Percentiles rank a stretch among this genome's conserved stretches.
Conservation (phyloP, 2,329 filamentous ascomycete genomes). For the Cladosporium austrohemisphaericum region DNA sequence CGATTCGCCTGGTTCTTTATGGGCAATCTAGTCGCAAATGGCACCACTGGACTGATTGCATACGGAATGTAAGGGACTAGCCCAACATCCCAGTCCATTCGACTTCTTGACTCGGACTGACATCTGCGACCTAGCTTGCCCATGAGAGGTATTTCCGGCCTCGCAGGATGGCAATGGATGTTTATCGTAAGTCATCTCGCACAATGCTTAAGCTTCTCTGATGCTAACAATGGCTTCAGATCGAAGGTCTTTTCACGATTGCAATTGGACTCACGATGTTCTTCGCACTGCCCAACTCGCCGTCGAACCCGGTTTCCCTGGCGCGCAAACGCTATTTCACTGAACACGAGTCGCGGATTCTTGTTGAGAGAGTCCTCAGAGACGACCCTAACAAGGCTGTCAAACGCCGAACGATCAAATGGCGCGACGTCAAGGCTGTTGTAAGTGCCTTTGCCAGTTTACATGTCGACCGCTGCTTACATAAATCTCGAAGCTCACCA, state of each 20-base stretch:
- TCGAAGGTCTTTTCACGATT: constrained; percentile 29
- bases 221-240: not conserved
- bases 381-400: constrained; percentile 29
- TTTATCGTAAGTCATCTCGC: too few species aligned
- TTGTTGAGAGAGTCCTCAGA: constrained; percentile 25
- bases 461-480: not conserved
- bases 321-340: constrained; percentile 25
- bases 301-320: constrained; percentile 19
- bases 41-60: constrained; percentile 35
- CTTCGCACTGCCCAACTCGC: constrained; percentile 15
- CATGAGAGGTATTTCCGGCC: too few species aligned
- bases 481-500: constrained; percentile 36
- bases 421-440: constrained; percentile 27
- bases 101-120: too few species aligned
- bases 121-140: too few species aligned
- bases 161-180: too few species aligned
- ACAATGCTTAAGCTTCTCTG: too few species aligned
- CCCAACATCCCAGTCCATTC: too few species aligned
- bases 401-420: constrained; percentile 28
- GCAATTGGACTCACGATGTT: constrained; percentile 26
- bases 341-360: constrained; percentile 28
- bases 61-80: too few species aligned
- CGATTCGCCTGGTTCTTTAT: constrained; percentile 46
- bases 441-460: not conserved
- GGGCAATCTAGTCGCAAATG: constrained; percentile 44